Evolutionary conservation across 176 grass and related monocot species (phyloP), one percentile per base, ranked within the genome.

Genomic region (Aegilops umbellulata): DNA sequence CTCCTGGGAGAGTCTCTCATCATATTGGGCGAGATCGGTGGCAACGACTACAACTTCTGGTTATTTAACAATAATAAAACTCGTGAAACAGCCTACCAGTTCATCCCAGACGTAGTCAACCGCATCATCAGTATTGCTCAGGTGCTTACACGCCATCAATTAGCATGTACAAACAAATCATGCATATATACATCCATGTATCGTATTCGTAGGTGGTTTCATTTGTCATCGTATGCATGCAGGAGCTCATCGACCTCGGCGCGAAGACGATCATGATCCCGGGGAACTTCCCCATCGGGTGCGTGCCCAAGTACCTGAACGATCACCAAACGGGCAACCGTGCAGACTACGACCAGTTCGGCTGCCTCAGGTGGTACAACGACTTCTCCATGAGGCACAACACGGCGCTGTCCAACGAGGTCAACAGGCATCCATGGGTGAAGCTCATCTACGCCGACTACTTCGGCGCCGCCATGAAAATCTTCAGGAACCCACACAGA

Each of bases 11-110:
- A 77, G 19, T 94, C 92, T 42, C 63, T 94, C 10, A 39, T 92
- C 84, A 38, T 87, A 7, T 31, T 92, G 26, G 92, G 92, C 22
- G 90, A 86, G 69, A 94, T 94, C 23, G 90, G 92, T 16, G 92
- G 92, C 46, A 92, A 94, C 30, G 90, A 94, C 39, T 94, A 94
- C 81, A 92, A 94, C 76, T 91, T 76, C 49, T 86, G 84, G 78
- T 78, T 94, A 26, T 1, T 16, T 7, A 1, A 3, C 15, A 51
- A 17, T 6, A 51, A 17, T 2, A 32, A 12, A 30, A 87, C 92
- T 23, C 87, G 90, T 29, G 66, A 94, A 6, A 1, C 44, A 71
- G 65, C 86, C 4, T 30, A 24, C 65, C 55, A 84, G 13, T 85
- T 91, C 86, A 84, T 90, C 81, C 92, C 90, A 9, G 66, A 85